Evolutionary conservation across 225 moss, liverwort and hornwort species (phyloP).

Genomic region (Anthoceros angustus): DNA sequence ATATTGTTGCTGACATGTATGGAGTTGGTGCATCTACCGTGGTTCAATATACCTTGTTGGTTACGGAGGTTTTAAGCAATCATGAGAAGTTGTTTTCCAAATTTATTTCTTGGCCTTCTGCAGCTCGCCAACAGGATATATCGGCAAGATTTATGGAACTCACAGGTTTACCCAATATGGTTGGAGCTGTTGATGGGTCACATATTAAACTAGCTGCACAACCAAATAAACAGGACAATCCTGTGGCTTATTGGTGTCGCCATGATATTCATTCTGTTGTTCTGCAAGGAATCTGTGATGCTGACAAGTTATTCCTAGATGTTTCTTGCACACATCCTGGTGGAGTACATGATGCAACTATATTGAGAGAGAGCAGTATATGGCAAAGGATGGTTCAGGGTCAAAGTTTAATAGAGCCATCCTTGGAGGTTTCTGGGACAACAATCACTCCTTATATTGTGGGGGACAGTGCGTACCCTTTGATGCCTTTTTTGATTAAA

Average conservation of each 20-base stretch:
- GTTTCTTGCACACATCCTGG: neutral
- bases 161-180: neutral
- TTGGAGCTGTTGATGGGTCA: conserved; percentile 5
- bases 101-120: neutral
- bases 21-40: neutral
- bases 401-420: no score
- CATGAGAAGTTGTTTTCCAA: neutral
- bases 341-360: neutral
- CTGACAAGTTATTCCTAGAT: neutral
- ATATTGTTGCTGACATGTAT: neutral
- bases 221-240: neutral
- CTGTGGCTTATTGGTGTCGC: neutral
- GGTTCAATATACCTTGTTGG: neutral
- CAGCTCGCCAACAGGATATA: neutral
- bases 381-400: neutral
- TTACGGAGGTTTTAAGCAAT: neutral
- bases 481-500: neutral
- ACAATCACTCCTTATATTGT: no score
- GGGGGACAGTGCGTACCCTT: no score
- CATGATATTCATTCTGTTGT: neutral
- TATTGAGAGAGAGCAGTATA: neutral
- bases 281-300: neutral
- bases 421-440: no score
- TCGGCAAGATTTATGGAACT: neutral
- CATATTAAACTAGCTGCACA: neutral